Base-by-base conservation (phyloP, 805 yeast species). In the Kazachstania taianensis region DNA sequence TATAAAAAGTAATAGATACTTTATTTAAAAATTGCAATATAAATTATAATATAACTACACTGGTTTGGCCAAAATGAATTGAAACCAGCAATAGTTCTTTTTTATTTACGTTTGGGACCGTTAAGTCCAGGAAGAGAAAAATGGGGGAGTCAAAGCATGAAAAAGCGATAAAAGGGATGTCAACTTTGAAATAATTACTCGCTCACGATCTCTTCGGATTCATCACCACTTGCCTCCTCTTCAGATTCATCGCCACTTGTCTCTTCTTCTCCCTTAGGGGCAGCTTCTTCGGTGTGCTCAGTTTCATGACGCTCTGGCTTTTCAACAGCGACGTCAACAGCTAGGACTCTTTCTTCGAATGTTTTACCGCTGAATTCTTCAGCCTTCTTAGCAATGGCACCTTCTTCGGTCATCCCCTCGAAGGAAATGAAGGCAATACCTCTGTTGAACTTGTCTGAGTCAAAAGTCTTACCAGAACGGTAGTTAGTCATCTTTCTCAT, bases 251-350 rank as follows among this genome's bases (percentile, higher is more conserved):
- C 41, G 6, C 23, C 38, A 26, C 17, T n/a, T 18, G 30, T 20
- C n/a, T 35, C 32, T 22, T 31, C 39, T 30, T 36, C 42, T 16
- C 34, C 24, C 17, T 23, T 18, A 22, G 24, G 20, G 20, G 17
- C 31, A 16, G 18, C 13, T 26, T 32, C 34, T 17, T 45, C 48
- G 12, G 25, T 22, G 25, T 22, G 25, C 3, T 9, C 12, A 15
- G 42, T 47, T 17, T 52, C 54, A 20, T 52, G 57, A 23, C 50
- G 61, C 7, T 52, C 63, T 28, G 57, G 49, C 39, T 53, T 49
- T 23, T 43, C 41, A 43, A 81, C 70, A 15, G 95, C 95, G 47
- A 78, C 70, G 45, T 78, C 79, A 40, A 81, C 84, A 31, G 70
- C 62, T 40, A 86, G 62, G 33, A 66, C 67, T 56, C 82, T 72